phyloP scores from a whole-genome alignment of 129 eudicot species.

The Helichrysum umbraculigerum region DNA sequence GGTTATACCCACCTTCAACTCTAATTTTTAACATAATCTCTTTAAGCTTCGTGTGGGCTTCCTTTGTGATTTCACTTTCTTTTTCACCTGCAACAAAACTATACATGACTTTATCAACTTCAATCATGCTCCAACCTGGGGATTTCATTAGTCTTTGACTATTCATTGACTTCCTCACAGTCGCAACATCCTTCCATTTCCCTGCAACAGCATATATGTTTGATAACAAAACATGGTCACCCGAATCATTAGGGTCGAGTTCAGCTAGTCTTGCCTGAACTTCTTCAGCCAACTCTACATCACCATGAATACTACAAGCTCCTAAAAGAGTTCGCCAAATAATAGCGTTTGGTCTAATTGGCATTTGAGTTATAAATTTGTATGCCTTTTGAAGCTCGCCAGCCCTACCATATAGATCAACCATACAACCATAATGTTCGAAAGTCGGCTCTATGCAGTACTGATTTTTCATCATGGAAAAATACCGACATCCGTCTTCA shows the following conservation, averaged over 20 bases:
- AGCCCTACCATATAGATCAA: conserved; percentile 42
- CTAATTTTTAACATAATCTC: conserved; percentile 47
- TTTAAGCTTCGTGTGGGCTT: conserved; percentile 42
- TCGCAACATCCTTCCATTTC: conserved; percentile 42
- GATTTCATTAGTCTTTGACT: conserved; percentile 31
- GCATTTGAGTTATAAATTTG: conserved; percentile 39
- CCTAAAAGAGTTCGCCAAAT: conserved; percentile 54
- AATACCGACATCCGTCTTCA: conserved; percentile 29
- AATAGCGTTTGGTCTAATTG: conserved; percentile 36
- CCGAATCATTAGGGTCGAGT: conserved; percentile 40
- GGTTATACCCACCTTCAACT: conserved; percentile 53
- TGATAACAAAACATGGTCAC: conserved; percentile 47
- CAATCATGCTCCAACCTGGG: conserved; percentile 50
- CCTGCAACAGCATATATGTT: conserved; percentile 46
- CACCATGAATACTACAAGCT: conserved; percentile 47
- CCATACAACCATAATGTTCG: conserved; percentile 52
- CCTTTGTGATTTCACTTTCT: conserved; percentile 28
- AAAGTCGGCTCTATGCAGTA: conserved; percentile 32
- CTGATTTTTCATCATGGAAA: conserved; percentile 32
- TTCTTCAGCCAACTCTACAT: conserved; percentile 35
- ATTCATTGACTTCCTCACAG: conserved; percentile 38
- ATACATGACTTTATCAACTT: conserved; percentile 39
- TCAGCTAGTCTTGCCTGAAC: conserved; percentile 28
- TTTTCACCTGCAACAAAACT: conserved; percentile 52
- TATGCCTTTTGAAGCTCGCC: conserved; percentile 43